Conservation (phyloP, 306 rosid species). For the Acmispon strigosus region DNA sequence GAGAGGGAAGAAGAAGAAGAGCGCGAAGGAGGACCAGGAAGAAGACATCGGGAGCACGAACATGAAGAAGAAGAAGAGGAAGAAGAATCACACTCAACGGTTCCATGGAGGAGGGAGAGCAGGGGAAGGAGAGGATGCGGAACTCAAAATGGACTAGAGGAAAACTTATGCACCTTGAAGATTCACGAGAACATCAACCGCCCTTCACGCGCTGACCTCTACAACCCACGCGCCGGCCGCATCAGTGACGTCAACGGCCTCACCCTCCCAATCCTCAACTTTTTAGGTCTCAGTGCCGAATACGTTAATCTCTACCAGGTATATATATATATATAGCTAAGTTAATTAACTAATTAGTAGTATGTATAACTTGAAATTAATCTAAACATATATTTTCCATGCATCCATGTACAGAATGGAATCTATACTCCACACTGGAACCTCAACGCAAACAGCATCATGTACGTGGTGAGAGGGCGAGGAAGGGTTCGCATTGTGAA, state of each 20-base stretch:
- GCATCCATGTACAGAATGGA: slow-evolving; percentile 32
- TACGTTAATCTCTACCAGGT: slow-evolving; percentile 32
- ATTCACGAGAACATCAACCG: slow-evolving; percentile 30
- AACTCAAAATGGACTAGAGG: slow-evolving; percentile 24
- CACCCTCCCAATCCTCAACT: slow-evolving; percentile 30
- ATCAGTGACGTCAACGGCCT: slow-evolving; percentile 27
- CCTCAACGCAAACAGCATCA: slow-evolving; percentile 35
- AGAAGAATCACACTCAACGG: neutral
- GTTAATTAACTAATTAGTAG: no score
- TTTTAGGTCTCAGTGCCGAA: slow-evolving; percentile 36
- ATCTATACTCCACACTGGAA: slow-evolving; percentile 57
- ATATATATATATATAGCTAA: neutral
- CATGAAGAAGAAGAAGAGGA: neutral
- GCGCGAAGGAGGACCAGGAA: no score
- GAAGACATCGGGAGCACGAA: no score
- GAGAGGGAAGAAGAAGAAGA: no score
- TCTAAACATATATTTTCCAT: neutral
- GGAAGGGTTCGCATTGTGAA: slow-evolving; percentile 50
- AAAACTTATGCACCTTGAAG: slow-evolving; percentile 27
- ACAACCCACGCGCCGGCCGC: slow-evolving; percentile 34
- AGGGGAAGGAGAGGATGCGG: neutral
- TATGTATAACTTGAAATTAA: neutral
- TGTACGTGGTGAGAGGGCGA: slow-evolving; percentile 44
- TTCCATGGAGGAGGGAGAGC: neutral
- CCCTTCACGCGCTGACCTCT: slow-evolving; percentile 29